phyloP scores from a whole-genome alignment of 345 rosid species.

The Gossypium stocksii region DNA sequence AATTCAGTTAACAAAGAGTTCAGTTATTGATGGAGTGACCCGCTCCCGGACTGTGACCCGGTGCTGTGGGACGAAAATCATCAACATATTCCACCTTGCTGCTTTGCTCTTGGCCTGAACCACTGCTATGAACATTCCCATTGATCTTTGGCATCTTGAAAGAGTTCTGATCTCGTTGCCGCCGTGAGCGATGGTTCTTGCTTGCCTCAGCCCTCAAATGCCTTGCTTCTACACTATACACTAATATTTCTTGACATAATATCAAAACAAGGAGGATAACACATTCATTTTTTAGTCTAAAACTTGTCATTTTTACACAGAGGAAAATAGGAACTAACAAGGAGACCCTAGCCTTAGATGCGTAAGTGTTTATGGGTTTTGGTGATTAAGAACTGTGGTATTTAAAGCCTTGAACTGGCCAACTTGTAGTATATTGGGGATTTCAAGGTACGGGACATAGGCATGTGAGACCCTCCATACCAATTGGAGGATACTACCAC shows the following conservation, averaged over 20 bases:
- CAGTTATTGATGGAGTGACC: conserved; percentile 38
- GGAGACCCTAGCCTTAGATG: not conserved
- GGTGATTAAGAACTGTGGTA: not conserved
- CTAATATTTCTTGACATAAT: not conserved
- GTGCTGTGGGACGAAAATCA: conserved; percentile 37
- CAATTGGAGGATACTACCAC: conserved; percentile 18
- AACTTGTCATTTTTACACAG: not conserved
- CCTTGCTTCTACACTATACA: conserved; percentile 7
- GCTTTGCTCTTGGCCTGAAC: conserved; percentile 3
- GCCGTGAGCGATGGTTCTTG: conserved; percentile 6
- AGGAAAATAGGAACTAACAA: not conserved
- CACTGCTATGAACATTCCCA: not conserved
- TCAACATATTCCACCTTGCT: conserved; percentile 21
- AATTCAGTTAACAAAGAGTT: not conserved
- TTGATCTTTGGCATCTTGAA: not conserved
- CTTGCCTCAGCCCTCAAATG: conserved; percentile 3
- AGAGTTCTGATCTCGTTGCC: not conserved
- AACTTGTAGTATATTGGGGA: no score
- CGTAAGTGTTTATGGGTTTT: not conserved
- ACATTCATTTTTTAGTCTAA: not conserved
- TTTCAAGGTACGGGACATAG: not conserved
- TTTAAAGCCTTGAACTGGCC: not conserved
- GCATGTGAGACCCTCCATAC: conserved; percentile 15
- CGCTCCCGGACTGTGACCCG: conserved; percentile 46
- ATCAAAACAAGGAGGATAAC: conserved; percentile 1